A percentile compares a stretch with the other conserved stretches of the same genome.
phyloP scores from a whole-genome alignment of 169 alveolate species.

The Babesia ovata region DNA sequence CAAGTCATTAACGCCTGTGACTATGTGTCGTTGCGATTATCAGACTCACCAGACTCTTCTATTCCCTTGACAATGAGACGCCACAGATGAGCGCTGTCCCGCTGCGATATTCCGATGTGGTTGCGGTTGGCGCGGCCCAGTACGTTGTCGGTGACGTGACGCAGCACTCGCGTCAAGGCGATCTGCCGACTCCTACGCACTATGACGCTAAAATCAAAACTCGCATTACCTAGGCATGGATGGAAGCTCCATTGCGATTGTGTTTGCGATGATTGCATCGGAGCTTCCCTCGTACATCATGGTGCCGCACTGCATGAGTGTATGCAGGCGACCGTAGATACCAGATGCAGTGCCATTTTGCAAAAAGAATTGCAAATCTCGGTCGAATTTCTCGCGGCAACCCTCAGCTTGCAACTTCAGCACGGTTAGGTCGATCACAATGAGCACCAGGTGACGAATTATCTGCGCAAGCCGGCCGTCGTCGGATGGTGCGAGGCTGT shows the following conservation, averaged over 20 bases:
- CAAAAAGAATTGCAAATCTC: constrained; percentile 37
- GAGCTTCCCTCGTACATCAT: neutral
- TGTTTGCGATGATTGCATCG: constrained; percentile 6
- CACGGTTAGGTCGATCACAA: constrained; percentile 13
- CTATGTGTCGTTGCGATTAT: neutral
- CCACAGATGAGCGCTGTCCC: constrained; percentile 11
- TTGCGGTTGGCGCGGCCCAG: neutral
- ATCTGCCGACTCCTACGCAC: constrained; percentile 54
- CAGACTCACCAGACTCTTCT: constrained; percentile 40
- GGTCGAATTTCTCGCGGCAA: neutral
- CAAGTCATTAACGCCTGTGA: constrained; percentile 43
- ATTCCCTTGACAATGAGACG: constrained; percentile 16
- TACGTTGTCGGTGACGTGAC: constrained; percentile 14
- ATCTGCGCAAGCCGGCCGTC: constrained; percentile 29
- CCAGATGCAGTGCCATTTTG: constrained; percentile 56
- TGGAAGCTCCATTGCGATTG: constrained; percentile 43
- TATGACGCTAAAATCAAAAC: neutral
- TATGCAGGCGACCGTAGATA: constrained; percentile 26
- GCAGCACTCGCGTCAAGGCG: constrained; percentile 34
- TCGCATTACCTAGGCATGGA: constrained; percentile 25
- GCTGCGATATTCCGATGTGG: neutral
- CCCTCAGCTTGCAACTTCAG: constrained; percentile 4
- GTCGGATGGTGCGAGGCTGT: constrained; percentile 16
- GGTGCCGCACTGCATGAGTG: constrained; percentile 8
- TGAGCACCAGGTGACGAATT: constrained; percentile 24